These are phyloP conservation scores for Pleurozium schreberi DNA, from an alignment of 225 moss, liverwort and hornwort species.

Conservation along the genomic window DNA sequence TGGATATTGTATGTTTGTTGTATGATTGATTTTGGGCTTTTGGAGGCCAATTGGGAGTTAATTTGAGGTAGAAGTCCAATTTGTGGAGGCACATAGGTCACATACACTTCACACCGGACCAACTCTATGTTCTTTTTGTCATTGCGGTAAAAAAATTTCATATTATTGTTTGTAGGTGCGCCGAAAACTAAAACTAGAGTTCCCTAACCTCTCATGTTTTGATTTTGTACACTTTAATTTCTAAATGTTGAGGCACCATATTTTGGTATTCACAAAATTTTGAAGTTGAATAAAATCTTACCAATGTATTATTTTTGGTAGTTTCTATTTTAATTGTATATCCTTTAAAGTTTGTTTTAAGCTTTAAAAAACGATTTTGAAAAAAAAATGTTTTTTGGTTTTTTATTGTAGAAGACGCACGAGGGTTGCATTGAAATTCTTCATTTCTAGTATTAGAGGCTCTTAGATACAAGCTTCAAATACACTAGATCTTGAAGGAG, in stretches of 20 bases:
- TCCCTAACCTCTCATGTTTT: not conserved
- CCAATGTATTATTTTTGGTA: not conserved
- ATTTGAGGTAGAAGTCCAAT: no score
- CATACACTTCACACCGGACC: no score
- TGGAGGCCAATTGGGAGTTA: no score
- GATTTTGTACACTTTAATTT: not conserved
- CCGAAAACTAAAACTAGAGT: not conserved
- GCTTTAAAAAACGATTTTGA: not conserved
- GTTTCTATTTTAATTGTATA: not conserved
- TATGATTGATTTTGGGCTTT: no score
- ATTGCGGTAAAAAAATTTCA: no score
- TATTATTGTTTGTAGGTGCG: not conserved
- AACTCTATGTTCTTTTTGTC: no score
- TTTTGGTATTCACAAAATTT: not conserved
- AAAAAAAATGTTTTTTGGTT: not conserved
- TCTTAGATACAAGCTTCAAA: not conserved
- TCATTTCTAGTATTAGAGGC: not conserved
- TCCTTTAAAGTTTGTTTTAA: no score
- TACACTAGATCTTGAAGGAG: not conserved
- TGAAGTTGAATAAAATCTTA: not conserved
- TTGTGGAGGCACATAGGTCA: no score
- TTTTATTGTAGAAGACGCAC: not conserved
- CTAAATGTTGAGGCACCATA: not conserved
- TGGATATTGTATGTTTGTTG: no score
- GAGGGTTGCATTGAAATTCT: not conserved